These are phyloP conservation scores for Aspergillus sergii DNA, from an alignment of 2,329 filamentous ascomycete genomes.

Conservation along the genomic window DNA sequence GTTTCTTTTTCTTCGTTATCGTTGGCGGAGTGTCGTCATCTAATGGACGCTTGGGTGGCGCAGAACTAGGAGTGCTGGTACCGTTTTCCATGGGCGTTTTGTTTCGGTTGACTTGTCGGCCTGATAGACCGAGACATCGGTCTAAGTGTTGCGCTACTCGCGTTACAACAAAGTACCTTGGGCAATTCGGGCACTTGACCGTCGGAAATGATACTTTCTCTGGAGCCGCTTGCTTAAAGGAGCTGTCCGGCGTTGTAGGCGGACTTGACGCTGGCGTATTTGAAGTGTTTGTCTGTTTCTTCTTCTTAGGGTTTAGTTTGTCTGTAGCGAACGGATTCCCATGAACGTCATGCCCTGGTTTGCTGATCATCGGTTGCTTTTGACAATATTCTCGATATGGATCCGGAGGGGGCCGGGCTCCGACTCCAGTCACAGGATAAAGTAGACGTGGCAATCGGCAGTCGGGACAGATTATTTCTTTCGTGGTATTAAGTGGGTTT, in stretches of 20 bases:
- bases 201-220: conserved; percentile 43
- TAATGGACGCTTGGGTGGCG: conserved; percentile 40
- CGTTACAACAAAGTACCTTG: conserved; percentile 62
- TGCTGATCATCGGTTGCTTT: conserved; percentile 59
- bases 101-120: conserved; percentile 53
- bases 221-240: conserved; percentile 33
- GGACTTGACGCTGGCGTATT: conserved; percentile 41
- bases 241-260: conserved; percentile 36
- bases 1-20: conserved; percentile 54
- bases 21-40: conserved; percentile 49
- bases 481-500: conserved; percentile 60
- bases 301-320: conserved; percentile 51
- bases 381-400: conserved; percentile 61
- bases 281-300: conserved; percentile 37
- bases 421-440: conserved; percentile 57
- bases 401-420: conserved; percentile 51
- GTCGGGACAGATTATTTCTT: conserved; percentile 62
- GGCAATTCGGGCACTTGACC: conserved; percentile 60
- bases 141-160: conserved; percentile 64
- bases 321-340: conserved; percentile 51
- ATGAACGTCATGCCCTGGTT: conserved; percentile 64
- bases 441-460: conserved; percentile 63
- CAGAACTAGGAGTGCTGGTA: conserved; percentile 37
- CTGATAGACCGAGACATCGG: conserved; percentile 61
- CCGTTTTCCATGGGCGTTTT: conserved; percentile 49